phyloP scores from a whole-genome alignment of 306 rosid species.

The Rosa rugosa region DNA sequence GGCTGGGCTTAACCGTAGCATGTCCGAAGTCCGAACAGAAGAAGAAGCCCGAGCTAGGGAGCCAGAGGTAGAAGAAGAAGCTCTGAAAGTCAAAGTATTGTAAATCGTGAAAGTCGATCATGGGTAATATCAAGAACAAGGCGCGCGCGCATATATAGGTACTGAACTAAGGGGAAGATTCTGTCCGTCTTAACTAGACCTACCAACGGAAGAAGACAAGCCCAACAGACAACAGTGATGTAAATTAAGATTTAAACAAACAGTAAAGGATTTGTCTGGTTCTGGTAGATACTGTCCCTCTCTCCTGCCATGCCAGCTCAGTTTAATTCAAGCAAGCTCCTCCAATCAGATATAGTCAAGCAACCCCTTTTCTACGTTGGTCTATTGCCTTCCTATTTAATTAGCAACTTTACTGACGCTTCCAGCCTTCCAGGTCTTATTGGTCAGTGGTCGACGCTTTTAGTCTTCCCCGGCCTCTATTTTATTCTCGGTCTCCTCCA shows the following conservation, averaged over 20 bases:
- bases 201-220: neutral
- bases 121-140: neutral
- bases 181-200: neutral
- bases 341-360: neutral
- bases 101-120: neutral
- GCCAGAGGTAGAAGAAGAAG: neutral
- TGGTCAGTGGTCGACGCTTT: neutral
- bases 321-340: neutral
- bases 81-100: neutral
- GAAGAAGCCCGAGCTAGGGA: neutral
- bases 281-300: neutral
- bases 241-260: neutral
- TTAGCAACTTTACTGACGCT: neutral
- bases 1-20: neutral
- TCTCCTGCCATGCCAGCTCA: neutral
- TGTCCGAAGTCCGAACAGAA: neutral
- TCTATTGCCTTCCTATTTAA: no score
- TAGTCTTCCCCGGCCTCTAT: neutral
- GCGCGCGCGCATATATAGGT: no score
- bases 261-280: neutral
- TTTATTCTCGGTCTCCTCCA: neutral
- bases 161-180: no score
- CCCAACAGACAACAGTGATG: neutral
- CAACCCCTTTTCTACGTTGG: neutral
- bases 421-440: neutral